Evolutionary conservation across 306 rosid species (phyloP).

Genomic region (Phaseolus lunatus): DNA sequence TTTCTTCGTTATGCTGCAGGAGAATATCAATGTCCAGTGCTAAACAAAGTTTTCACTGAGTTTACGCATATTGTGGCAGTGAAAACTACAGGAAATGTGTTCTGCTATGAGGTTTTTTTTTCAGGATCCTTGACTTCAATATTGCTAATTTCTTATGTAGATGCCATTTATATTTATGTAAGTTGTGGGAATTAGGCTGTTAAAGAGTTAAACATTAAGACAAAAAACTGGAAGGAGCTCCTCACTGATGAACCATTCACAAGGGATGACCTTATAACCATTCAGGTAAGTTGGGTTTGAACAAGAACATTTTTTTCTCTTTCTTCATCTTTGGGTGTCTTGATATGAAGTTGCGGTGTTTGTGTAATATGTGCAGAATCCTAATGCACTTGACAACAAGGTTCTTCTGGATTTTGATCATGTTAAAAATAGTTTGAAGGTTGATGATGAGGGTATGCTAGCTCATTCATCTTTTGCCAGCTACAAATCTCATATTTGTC

Average conservation of each 20-base stretch:
- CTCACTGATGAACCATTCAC: conserved; percentile 91
- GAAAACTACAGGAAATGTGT: conserved; percentile 97
- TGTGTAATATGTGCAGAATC: conserved; percentile 75
- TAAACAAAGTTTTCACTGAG: conserved; percentile 96
- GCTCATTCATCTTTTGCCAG: conserved; percentile 38
- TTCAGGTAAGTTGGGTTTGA: conserved; percentile 68
- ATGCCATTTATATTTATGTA: conserved; percentile 17
- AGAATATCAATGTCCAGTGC: conserved; percentile 94
- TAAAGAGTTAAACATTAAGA: conserved; percentile 92
- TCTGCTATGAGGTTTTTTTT: conserved; percentile 84
- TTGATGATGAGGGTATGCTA: conserved; percentile 88
- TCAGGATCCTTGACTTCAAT: conserved; percentile 9
- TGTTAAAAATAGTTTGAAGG: conserved; percentile 74
- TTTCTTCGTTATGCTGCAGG: conserved; percentile 59
- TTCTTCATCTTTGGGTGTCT: conserved; percentile 27
- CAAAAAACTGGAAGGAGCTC: conserved; percentile 97
- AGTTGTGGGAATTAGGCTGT: conserved; percentile 65
- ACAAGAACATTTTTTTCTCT: conserved; percentile 28
- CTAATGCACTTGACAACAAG: conserved; percentile 83
- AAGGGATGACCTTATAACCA: conserved; percentile 85
- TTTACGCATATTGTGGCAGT: conserved; percentile 93
- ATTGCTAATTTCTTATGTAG: conserved; percentile 41
- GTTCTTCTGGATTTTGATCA: conserved; percentile 93
- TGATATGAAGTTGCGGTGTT: conserved; percentile 29
- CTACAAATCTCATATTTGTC: conserved; percentile 24